Evolutionary conservation across 1,284 basidiomycete species (phyloP), one percentile per base, ranked within the genome.

Genomic region (Cutaneotrichosporon dermatis): DNA sequence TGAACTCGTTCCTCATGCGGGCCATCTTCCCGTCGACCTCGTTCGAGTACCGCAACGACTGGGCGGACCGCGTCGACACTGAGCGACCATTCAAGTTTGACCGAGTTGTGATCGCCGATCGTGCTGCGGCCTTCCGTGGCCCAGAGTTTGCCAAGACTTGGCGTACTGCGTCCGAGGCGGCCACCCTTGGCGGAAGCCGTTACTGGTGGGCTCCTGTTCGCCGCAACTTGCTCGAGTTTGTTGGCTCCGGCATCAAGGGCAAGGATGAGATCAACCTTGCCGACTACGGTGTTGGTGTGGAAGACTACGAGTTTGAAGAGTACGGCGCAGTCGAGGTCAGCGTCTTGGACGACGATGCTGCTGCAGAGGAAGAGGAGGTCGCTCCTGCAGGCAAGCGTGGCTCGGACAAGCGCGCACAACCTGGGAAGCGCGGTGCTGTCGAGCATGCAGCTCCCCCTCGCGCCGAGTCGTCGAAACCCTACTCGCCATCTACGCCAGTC

Each of bases 181-280:
- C 90, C 67, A 83, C 82, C 0, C 80, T 92, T 0, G 86, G 85
- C 1, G 89, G 86, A 0, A 86, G 85, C 62, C 79, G 82, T 25
- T 81, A 89, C 74, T 92, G 90, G 90, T 93, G 89, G 89, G 82
- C 82, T 66, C 83, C 88, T 0, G 80, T 92, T 51, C 81, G 90
- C 42, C 84, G 85, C 66, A 87, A 86, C 59, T 83, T 92, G 36
- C 80, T 90, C 54, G 82, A 84, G 63, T 87, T 88, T 67, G 83
- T 88, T 6, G 87, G 87, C 0, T 81, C 58, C 6, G 55, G 58
- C 11, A 54, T 44, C 43, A 12, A 35, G 13, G 57, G 57, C 46
- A 43, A 37, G 25, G 40, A 16, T 15, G 58, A 60, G 48, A 44
- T 62, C 53, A 58, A 64, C 49, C 57, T 64, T 36, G 62, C 65